Evolutionary conservation across 176 grass and related monocot genomes (phyloP).

Genomic region (Phragmites australis): DNA sequence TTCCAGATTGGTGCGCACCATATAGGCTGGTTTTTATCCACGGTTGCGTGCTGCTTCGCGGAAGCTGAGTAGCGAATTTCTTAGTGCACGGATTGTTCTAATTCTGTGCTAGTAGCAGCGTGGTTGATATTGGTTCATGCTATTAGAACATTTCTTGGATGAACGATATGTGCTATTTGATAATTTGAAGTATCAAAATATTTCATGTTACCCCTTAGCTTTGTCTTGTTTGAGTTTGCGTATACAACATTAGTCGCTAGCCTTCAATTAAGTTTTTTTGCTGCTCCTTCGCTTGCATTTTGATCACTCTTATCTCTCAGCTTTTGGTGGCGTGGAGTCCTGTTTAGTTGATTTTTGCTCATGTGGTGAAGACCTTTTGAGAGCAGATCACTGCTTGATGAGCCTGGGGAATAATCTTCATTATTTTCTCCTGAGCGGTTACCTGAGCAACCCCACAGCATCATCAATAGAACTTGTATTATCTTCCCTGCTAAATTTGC

Average conservation of each 20-base stretch:
- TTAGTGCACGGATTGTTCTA: not conserved
- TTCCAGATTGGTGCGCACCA: too few relatives aligned
- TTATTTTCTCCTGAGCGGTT: constrained; percentile 76
- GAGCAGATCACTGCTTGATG: constrained; percentile 41
- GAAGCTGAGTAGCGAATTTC: not conserved
- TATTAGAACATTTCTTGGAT: not conserved
- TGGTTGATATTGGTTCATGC: not conserved
- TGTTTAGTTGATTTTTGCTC: too few relatives aligned
- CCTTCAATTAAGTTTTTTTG: too few relatives aligned
- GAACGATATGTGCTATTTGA: not conserved
- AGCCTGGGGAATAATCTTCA: constrained; percentile 40
- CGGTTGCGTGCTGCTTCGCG: not conserved
- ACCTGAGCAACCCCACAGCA: constrained; percentile 58
- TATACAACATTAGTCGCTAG: too few relatives aligned
- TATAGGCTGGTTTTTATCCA: not conserved
- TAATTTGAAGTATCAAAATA: too few relatives aligned
- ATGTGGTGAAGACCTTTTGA: too few relatives aligned
- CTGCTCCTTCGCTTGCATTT: too few relatives aligned
- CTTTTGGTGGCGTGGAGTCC: too few relatives aligned
- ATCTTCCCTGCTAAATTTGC: not conserved
- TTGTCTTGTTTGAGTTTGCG: too few relatives aligned
- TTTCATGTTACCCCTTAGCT: too few relatives aligned
- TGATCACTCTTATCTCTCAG: too few relatives aligned
- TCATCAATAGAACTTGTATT: too few relatives aligned
- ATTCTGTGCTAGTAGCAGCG: not conserved